phyloP scores from a whole-genome alignment of 2,329 filamentous ascomycete genomes.

The Diaporthe destruens region DNA sequence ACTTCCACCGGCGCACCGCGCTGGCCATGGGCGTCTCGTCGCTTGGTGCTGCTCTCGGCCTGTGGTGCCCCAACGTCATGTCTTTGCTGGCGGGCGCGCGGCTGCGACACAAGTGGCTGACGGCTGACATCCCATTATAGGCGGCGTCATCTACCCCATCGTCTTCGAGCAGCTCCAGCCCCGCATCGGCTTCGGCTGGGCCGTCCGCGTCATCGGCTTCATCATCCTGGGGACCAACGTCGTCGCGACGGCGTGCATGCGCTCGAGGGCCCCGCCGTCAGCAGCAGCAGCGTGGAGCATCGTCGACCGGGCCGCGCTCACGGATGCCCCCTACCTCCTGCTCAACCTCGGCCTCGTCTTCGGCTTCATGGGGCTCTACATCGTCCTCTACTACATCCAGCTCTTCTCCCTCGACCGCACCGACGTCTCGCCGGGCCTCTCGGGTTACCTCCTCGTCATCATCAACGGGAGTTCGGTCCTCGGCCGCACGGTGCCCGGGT shows the following conservation, averaged over 20 bases:
- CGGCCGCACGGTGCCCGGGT: slow-evolving; percentile 59
- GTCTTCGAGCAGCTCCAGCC: slow-evolving; percentile 45
- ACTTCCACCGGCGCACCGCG: slow-evolving; percentile 52
- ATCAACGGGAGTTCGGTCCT: slow-evolving; percentile 60
- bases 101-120: neutral
- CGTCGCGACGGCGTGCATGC: slow-evolving; percentile 55
- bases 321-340: slow-evolving; percentile 54
- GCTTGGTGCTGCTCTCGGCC: slow-evolving; percentile 49
- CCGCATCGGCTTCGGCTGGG: slow-evolving; percentile 47
- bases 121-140: neutral
- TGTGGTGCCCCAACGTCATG: neutral
- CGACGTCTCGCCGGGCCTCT: slow-evolving; percentile 50
- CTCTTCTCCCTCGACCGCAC: slow-evolving; percentile 56
- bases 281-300: slow-evolving; percentile 45
- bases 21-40: slow-evolving; percentile 50
- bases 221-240: slow-evolving; percentile 53
- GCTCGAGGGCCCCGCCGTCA: slow-evolving; percentile 49
- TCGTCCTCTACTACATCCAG: slow-evolving; percentile 61
- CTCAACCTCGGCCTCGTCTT: slow-evolving; percentile 53
- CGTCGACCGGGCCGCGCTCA: slow-evolving; percentile 53
- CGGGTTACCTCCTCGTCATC: slow-evolving; percentile 56
- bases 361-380: slow-evolving; percentile 59
- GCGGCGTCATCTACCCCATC: slow-evolving; percentile 51
- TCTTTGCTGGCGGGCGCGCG: too few species aligned
- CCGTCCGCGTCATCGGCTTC: slow-evolving; percentile 46